Percentiles rank a stretch among this genome's conserved stretches.
These are phyloP conservation scores for Leishmania gerbilli DNA, from an alignment of 208 protist species.

Conservation along the genomic window DNA sequence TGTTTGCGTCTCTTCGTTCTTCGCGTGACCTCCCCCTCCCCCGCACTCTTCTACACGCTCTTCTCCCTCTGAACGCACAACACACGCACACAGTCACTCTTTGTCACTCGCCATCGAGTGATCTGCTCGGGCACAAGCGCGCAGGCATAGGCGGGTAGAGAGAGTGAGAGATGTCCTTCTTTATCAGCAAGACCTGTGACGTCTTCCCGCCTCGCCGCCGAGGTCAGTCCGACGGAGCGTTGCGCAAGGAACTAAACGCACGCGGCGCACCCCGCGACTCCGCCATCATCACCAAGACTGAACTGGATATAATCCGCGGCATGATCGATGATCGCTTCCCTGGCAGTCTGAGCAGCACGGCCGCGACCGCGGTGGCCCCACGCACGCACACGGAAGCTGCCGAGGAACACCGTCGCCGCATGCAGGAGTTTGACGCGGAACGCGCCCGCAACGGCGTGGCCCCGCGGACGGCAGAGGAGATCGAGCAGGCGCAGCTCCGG, in stretches of 20 bases:
- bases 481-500: constrained; percentile 76
- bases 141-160: background rate
- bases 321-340: constrained; percentile 63
- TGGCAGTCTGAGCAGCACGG: constrained; percentile 5
- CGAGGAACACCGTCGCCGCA: constrained; percentile 71
- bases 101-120: background rate
- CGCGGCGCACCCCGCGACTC: constrained; percentile 74
- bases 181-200: constrained; percentile 39
- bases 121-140: background rate
- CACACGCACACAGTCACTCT: background rate
- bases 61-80: background rate
- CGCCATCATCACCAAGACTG: constrained; percentile 80
- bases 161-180: constrained; percentile 31
- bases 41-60: background rate
- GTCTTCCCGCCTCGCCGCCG: constrained; percentile 76
- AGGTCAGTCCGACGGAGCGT: constrained; percentile 72
- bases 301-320: constrained; percentile 77
- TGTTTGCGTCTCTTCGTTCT: background rate
- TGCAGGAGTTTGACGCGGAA: constrained; percentile 85
- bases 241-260: constrained; percentile 77
- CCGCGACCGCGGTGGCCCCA: constrained; percentile 6
- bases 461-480: constrained; percentile 75
- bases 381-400: constrained; percentile 34
- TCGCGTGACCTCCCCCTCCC: background rate
- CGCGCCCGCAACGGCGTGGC: constrained; percentile 41